These are phyloP conservation scores for Apiotrichum siamense DNA, from an alignment of 1,284 basidiomycete species.

Conservation along the genomic window DNA sequence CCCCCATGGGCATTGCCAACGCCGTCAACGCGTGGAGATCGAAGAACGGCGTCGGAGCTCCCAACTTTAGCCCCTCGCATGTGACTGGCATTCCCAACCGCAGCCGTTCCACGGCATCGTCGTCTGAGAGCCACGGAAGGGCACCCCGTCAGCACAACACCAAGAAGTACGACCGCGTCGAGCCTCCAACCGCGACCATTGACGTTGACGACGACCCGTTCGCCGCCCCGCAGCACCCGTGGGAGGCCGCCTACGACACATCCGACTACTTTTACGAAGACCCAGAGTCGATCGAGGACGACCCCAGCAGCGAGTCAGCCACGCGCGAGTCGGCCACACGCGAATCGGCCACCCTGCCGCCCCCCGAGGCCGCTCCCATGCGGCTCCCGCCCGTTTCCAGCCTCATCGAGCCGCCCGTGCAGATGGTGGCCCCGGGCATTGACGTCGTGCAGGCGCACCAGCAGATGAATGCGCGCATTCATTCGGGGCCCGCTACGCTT, in stretches of 20 bases:
- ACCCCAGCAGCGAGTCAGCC: neutral
- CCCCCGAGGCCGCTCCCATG: too few species aligned
- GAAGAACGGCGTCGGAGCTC: neutral
- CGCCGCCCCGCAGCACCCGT: neutral
- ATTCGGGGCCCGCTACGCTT: neutral
- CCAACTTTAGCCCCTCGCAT: too few species aligned
- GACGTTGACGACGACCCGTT: neutral
- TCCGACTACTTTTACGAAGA: neutral
- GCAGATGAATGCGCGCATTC: neutral
- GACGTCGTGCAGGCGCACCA: neutral
- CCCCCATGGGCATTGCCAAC: slow-evolving; percentile 7
- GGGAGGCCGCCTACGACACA: slow-evolving; percentile 1
- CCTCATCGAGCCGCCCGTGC: neutral
- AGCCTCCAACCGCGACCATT: neutral
- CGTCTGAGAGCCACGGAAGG: neutral
- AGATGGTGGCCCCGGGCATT: neutral
- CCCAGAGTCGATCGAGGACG: neutral
- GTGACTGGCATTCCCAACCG: neutral
- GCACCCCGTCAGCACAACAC: neutral
- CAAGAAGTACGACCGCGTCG: neutral
- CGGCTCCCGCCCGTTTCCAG: too few species aligned
- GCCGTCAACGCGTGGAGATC: slow-evolving; percentile 11
- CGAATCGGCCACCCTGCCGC: too few species aligned
- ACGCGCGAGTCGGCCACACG: neutral
- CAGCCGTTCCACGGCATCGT: neutral